These are phyloP conservation scores for Scopulariopsis brevicaulis DNA, from an alignment of 2,329 filamentous ascomycete genomes.

Conservation along the genomic window DNA sequence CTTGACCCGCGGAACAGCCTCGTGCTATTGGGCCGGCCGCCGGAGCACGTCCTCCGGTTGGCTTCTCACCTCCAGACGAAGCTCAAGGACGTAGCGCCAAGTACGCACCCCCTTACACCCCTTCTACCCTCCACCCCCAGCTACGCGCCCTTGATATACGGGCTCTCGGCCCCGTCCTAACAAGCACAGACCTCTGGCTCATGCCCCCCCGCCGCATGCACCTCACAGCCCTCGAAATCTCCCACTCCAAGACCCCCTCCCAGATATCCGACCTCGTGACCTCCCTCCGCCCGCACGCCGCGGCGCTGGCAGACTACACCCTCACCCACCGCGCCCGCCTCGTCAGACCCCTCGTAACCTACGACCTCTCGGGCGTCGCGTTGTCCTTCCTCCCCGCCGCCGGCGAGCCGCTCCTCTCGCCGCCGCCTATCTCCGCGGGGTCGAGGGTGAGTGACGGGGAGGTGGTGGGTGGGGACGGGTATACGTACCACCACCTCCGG, in stretches of 20 bases:
- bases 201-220: slow-evolving; percentile 74
- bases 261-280: slow-evolving; percentile 56
- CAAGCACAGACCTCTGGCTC: slow-evolving; percentile 60
- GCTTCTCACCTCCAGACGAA: slow-evolving; percentile 57
- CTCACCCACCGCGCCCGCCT: slow-evolving; percentile 59
- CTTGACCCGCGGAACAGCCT: slow-evolving; percentile 68
- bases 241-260: slow-evolving; percentile 61
- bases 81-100: slow-evolving; percentile 52
- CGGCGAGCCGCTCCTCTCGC: slow-evolving; percentile 37
- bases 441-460: neutral
- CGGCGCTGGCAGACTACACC: slow-evolving; percentile 54
- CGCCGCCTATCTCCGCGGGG: neutral
- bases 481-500: slow-evolving; percentile 85
- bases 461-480: slow-evolving; percentile 44
- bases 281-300: slow-evolving; percentile 42
- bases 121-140: neutral
- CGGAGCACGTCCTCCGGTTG: slow-evolving; percentile 56
- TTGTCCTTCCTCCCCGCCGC: slow-evolving; percentile 77
- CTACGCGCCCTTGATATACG: neutral
- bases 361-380: slow-evolving; percentile 75
- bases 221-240: slow-evolving; percentile 74
- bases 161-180: neutral
- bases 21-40: slow-evolving; percentile 80
- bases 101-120: slow-evolving; percentile 34
- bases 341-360: slow-evolving; percentile 72